These are phyloP conservation scores for Calonectria fujianensis DNA, from an alignment of 2,329 filamentous ascomycete species.

Conservation along the genomic window DNA sequence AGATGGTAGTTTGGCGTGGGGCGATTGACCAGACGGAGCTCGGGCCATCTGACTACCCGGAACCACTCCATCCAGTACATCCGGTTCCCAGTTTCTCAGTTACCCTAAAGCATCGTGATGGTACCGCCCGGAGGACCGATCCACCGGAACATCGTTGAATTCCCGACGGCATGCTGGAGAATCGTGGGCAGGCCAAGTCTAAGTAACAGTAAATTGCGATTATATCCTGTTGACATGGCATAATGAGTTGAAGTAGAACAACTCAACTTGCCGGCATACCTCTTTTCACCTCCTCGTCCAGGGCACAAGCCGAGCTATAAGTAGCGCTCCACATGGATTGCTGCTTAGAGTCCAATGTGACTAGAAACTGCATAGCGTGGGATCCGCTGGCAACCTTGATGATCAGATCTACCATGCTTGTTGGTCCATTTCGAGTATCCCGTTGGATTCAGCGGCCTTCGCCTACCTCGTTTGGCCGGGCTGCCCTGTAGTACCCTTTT, in stretches of 20 bases:
- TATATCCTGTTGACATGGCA: neutral
- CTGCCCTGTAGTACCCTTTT: slow-evolving; percentile 7
- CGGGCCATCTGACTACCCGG: slow-evolving; percentile 34
- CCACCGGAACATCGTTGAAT: neutral
- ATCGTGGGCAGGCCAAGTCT: neutral
- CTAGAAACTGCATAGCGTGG: slow-evolving; percentile 32
- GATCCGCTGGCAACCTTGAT: slow-evolving; percentile 46
- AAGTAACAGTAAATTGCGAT: neutral
- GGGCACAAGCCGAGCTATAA: slow-evolving; percentile 31
- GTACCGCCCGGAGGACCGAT: neutral
- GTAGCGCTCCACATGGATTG: slow-evolving; percentile 37
- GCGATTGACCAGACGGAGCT: slow-evolving; percentile 30
- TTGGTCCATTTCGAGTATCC: slow-evolving; percentile 27
- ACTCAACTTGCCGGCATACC: neutral
- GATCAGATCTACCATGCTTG: slow-evolving; percentile 41
- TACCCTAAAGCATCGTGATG: slow-evolving; percentile 17
- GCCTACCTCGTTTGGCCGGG: slow-evolving; percentile 9
- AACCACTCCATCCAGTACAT: slow-evolving; percentile 7
- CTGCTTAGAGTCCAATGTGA: slow-evolving; percentile 22
- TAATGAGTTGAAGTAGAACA: neutral
- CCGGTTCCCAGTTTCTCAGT: neutral
- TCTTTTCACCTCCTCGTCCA: slow-evolving; percentile 9
- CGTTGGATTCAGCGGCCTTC: slow-evolving; percentile 26
- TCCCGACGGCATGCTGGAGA: neutral
- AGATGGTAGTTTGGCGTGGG: slow-evolving; percentile 31